These are phyloP conservation scores for Globisporangium barbulae DNA, from an alignment of 352 stramenopile genomes.

Conservation along the genomic window DNA sequence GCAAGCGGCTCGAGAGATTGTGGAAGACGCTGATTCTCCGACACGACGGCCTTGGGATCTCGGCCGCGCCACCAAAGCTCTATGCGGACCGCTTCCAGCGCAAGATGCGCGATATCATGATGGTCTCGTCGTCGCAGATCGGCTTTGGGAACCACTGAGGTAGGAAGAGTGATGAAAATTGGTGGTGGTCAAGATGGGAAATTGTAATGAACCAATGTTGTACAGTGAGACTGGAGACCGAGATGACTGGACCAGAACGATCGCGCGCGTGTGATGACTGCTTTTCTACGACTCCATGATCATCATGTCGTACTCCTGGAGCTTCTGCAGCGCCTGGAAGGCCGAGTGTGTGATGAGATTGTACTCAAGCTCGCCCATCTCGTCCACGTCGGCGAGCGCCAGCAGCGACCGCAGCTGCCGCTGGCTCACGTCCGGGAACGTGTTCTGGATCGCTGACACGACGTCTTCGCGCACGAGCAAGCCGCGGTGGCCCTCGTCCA, in stretches of 20 bases:
- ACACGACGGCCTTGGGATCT: conserved; percentile 71
- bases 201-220: conserved; percentile 13
- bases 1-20: conserved; percentile 76
- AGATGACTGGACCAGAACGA: not conserved
- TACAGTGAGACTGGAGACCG: conserved; percentile 1
- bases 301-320: conserved; percentile 85
- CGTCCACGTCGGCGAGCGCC: conserved; percentile 55
- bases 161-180: conserved; percentile 23
- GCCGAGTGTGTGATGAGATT: conserved; percentile 58
- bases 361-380: conserved; percentile 76
- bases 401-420: conserved; percentile 64
- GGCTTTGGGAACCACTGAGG: conserved; percentile 40
- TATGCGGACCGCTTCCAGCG: conserved; percentile 81
- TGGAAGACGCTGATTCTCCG: conserved; percentile 83
- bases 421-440: conserved; percentile 58
- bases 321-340: conserved; percentile 74
- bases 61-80: conserved; percentile 60
- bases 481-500: conserved; percentile 59
- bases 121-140: conserved; percentile 59
- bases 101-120: conserved; percentile 84
- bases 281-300: conserved; percentile 49
- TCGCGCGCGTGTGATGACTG: too few species aligned
- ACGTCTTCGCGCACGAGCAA: conserved; percentile 58
- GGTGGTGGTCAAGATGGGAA: conserved; percentile 7
- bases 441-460: conserved; percentile 47